Evolutionary conservation across 2,329 filamentous ascomycete genomes (phyloP).

Genomic region (Cordyceps fumosorosea): DNA sequence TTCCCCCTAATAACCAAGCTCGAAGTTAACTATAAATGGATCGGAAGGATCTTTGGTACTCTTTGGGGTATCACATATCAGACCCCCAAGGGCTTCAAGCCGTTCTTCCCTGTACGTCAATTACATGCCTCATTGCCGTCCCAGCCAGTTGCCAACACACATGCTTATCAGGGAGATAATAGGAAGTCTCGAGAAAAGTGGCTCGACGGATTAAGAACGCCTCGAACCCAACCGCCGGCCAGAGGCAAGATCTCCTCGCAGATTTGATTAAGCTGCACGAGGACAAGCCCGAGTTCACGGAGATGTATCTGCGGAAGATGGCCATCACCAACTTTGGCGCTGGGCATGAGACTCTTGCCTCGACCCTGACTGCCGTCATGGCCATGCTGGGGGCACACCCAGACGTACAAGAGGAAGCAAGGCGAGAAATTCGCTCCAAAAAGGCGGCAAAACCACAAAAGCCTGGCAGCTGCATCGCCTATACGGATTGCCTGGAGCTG

Average conservation of each 20-base stretch:
- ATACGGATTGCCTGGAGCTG: slow-evolving; percentile 18
- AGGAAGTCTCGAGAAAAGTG: slow-evolving; percentile 31
- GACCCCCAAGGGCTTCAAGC: slow-evolving; percentile 36
- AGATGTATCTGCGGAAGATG: slow-evolving; percentile 43
- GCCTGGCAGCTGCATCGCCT: slow-evolving; percentile 10
- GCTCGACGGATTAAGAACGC: slow-evolving; percentile 27
- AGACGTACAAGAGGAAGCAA: slow-evolving; percentile 26
- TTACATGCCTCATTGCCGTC: not conserved
- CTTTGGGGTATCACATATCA: slow-evolving; percentile 40
- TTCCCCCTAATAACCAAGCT: slow-evolving; percentile 38
- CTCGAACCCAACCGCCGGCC: slow-evolving; percentile 25
- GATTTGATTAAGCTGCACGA: slow-evolving; percentile 42
- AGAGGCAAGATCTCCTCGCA: slow-evolving; percentile 34
- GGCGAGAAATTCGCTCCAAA: slow-evolving; percentile 25
- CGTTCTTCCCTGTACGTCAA: slow-evolving; percentile 43
- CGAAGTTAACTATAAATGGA: slow-evolving; percentile 29
- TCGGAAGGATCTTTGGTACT: slow-evolving; percentile 34
- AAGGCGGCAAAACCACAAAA: slow-evolving; percentile 9
- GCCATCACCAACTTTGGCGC: slow-evolving; percentile 50
- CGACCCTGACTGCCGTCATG: slow-evolving; percentile 43
- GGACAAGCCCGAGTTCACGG: slow-evolving; percentile 38
- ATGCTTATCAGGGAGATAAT: not conserved
- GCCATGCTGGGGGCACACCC: slow-evolving; percentile 38
- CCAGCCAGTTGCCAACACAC: not conserved
- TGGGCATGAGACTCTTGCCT: slow-evolving; percentile 48